Percentiles rank a stretch among this genome's conserved stretches.
phyloP scores from a whole-genome alignment of 2,329 filamentous ascomycete genomes.

The Pseudocercospora fijiensis region DNA sequence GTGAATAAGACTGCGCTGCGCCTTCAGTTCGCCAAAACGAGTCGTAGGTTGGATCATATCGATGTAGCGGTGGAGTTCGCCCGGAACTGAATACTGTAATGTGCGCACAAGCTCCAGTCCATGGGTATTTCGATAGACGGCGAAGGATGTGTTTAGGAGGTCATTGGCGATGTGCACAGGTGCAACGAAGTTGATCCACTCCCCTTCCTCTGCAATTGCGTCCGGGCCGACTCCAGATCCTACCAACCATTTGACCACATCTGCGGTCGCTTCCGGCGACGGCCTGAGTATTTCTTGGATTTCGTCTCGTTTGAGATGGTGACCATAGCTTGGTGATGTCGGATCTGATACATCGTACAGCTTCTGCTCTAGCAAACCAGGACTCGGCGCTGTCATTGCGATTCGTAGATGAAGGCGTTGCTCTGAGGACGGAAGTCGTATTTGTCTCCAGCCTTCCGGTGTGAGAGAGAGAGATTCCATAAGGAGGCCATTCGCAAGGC shows the following conservation, averaged over 20 bases:
- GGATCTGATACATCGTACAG: conserved; percentile 64
- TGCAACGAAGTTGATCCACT: conserved; percentile 61
- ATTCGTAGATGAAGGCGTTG: conserved; percentile 24
- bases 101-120: conserved; percentile 53
- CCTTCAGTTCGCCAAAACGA: conserved; percentile 52
- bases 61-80: conserved; percentile 54
- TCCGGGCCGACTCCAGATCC: conserved; percentile 53
- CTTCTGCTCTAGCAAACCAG: conserved; percentile 53
- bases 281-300: conserved; percentile 57
- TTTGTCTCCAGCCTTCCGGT: conserved; percentile 25
- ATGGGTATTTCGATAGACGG: conserved; percentile 48
- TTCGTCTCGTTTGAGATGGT: conserved; percentile 62
- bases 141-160: conserved; percentile 59
- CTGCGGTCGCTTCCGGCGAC: conserved; percentile 47
- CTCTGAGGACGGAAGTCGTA: conserved; percentile 23
- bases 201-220: conserved; percentile 48
- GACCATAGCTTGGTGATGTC: conserved; percentile 58
- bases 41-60: conserved; percentile 61
- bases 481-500: conserved; percentile 19
- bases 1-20: conserved; percentile 20
- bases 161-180: conserved; percentile 48
- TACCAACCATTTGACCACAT: conserved; percentile 58
- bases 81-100: conserved; percentile 62
- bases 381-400: conserved; percentile 23
- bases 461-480: conserved; percentile 25